Evolutionary conservation across 2,329 filamentous ascomycete species (phyloP), one percentile per base, ranked within the genome.

Genomic region (Colletotrichum spinosum): DNA sequence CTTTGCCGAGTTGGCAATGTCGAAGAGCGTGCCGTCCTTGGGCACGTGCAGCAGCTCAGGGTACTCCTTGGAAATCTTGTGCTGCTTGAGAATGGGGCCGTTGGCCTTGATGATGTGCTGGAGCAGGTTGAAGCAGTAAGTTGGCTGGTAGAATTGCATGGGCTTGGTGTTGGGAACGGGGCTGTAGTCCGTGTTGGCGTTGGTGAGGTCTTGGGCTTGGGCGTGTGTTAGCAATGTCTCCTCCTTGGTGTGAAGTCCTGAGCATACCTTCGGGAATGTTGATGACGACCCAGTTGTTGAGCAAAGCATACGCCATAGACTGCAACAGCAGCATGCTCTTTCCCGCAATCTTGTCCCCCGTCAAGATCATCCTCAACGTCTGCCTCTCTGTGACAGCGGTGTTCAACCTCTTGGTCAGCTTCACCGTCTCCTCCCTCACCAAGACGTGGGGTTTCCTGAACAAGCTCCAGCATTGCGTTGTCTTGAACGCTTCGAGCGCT

Each of bases 291-390:
- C 94, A 98, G 35, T 91, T 86, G 76, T 93, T 93, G 73, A 94
- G 76, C 70, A 95, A 89, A 2, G 88, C 95, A 78, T 94, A 90
- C 15, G 91, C 83, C 86, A 97, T 88, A 44, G 91, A 92, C 80
- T 98, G 94, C 50, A 97, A 82, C 72, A 97, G 78, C 72, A 97
- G 80, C 71, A 96, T 88, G 76, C 92, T 97, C 86, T 98, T 99
- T 41, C 96, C 96, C 12, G 90, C 88, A 46, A 90, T 86, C 74
- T 86, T 89, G 59, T 88, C 86, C 3, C 96, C 96, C 49, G 87
- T 89, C 54, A 97, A 69, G 37, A 97, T 86, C 71, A 89, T 83
- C 72, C 90, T 84, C 64, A 88, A 72, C 12, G 84, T 86, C 77
- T 85, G 79, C 77, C 87, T 86, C 51, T 80, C 79, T 52, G 77